These are phyloP conservation scores for Naematelia aurantialba DNA, from an alignment of 768 basidiomycete species.

Conservation along the genomic window DNA sequence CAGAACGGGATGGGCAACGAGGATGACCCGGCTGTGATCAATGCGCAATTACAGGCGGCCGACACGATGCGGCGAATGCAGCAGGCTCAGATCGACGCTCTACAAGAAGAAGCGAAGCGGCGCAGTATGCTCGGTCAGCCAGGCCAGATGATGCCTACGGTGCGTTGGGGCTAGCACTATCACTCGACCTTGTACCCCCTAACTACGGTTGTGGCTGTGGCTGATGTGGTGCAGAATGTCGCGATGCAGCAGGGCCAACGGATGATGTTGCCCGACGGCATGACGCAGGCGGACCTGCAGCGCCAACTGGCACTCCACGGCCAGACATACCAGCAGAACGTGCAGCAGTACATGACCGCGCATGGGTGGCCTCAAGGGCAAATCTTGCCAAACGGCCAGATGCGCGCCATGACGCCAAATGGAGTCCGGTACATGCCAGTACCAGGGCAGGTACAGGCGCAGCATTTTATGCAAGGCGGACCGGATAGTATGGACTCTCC, in stretches of 20 bases:
- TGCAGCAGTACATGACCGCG: not conserved
- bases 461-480: not conserved
- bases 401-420: not conserved
- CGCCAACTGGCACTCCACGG: not conserved
- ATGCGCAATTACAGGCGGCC: constrained; percentile 1
- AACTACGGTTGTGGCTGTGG: no score
- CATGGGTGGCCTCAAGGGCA: not conserved
- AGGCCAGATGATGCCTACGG: not conserved
- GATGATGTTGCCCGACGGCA: not conserved
- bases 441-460: no score
- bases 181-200: no score
- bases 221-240: not conserved
- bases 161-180: not conserved
- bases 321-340: not conserved
- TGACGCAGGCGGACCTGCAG: not conserved
- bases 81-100: constrained; percentile 8
- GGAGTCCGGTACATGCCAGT: not conserved
- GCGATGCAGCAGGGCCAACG: not conserved
- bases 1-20: not conserved
- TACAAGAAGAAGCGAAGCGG: not conserved
- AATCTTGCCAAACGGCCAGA: not conserved
- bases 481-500: not conserved
- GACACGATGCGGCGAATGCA: not conserved
- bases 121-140: not conserved
- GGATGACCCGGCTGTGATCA: not conserved